These are phyloP conservation scores for Inosperma sp. DNA, from an alignment of 768 basidiomycete species.

Conservation along the genomic window DNA sequence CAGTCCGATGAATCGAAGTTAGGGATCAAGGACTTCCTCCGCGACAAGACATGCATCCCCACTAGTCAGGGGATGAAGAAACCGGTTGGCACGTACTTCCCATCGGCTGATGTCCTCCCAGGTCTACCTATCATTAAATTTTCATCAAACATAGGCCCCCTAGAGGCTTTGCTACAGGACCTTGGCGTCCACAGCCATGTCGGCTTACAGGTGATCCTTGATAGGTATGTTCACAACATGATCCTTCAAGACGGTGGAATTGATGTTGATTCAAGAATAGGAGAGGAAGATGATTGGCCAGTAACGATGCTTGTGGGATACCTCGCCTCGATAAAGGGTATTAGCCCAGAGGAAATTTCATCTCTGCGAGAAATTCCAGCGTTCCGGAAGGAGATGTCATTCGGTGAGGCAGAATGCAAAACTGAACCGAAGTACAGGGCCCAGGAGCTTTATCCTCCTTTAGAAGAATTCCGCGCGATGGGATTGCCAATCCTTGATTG, in stretches of 20 bases:
- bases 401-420: conserved; percentile 18
- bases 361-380: conserved; percentile 68
- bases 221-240: conserved; percentile 46
- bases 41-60: conserved; percentile 57
- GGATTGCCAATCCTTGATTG: conserved; percentile 84
- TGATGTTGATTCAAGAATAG: conserved; percentile 54
- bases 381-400: conserved; percentile 53
- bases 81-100: conserved; percentile 76
- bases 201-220: conserved; percentile 87
- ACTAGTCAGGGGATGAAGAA: conserved; percentile 68
- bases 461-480: conserved; percentile 63
- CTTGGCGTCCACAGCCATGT: conserved; percentile 90
- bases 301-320: conserved; percentile 82
- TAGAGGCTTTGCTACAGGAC: conserved; percentile 66
- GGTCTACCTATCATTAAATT: conserved; percentile 79
- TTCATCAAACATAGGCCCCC: conserved; percentile 64
- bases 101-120: conserved; percentile 81
- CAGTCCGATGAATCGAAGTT: conserved; percentile 47
- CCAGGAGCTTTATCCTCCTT: conserved; percentile 80
- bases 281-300: conserved; percentile 87
- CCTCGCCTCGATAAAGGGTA: conserved; percentile 71
- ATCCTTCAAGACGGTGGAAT: not conserved
- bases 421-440: conserved; percentile 55
- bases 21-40: conserved; percentile 46
- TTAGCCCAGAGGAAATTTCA: conserved; percentile 41